Evolutionary conservation across 805 yeast species (phyloP).

Genomic region (Starmerella stellata): DNA sequence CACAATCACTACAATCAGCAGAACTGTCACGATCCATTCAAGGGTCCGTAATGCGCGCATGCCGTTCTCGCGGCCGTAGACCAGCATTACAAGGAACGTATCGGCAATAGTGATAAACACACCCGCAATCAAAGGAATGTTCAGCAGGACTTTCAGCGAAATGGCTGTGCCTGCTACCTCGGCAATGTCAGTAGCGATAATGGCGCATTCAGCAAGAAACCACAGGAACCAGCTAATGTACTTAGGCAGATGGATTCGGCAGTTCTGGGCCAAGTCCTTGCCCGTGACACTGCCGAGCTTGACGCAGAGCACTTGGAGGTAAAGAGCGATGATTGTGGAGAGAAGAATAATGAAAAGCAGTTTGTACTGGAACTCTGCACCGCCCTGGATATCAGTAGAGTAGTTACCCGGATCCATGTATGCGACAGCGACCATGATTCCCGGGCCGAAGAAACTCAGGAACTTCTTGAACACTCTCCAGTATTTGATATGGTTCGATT

Average conservation of each 20-base stretch:
- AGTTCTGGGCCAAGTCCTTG: conserved; percentile 70
- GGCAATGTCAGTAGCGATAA: conserved; percentile 88
- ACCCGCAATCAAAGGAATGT: conserved; percentile 65
- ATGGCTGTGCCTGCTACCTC: conserved; percentile 98
- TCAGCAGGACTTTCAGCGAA: conserved; percentile 65
- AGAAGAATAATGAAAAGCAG: conserved; percentile 59
- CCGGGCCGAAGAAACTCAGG: conserved; percentile 71
- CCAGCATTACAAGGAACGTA: conserved; percentile 68
- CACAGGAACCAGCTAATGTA: conserved; percentile 37
- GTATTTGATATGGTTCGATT: background rate
- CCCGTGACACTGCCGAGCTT: conserved; percentile 91
- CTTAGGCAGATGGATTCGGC: conserved; percentile 54
- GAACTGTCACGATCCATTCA: conserved; percentile 59
- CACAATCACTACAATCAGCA: conserved; percentile 65
- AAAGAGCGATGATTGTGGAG: conserved; percentile 72
- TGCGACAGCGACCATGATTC: conserved; percentile 84
- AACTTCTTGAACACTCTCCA: conserved; percentile 28
- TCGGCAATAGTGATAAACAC: conserved; percentile 73
- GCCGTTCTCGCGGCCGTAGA: conserved; percentile 74
- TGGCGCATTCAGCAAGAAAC: conserved; percentile 70
- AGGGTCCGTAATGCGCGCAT: conserved; percentile 58
- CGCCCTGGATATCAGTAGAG: conserved; percentile 85
- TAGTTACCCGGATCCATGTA: conserved; percentile 98
- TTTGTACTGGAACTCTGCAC: conserved; percentile 69
- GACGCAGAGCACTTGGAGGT: conserved; percentile 68